Evolutionary conservation across 2,329 filamentous ascomycete genomes (phyloP).

Genomic region (Rutstroemia sp.): DNA sequence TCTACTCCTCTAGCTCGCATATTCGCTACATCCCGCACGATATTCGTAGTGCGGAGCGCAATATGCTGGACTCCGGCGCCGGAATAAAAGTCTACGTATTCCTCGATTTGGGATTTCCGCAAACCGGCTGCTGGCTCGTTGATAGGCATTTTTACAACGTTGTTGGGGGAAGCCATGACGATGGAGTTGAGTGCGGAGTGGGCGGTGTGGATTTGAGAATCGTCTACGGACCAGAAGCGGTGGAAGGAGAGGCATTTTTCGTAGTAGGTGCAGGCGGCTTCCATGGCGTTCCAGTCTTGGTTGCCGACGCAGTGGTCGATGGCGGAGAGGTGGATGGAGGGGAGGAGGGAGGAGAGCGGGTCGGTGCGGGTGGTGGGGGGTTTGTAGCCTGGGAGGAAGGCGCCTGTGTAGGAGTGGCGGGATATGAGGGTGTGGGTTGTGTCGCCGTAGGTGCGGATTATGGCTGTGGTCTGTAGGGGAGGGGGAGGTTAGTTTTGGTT

Average conservation of each 20-base stretch:
- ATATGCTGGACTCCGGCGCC: constrained; percentile 92
- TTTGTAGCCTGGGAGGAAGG: constrained; percentile 79
- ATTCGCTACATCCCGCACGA: constrained; percentile 68
- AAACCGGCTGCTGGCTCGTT: constrained; percentile 90
- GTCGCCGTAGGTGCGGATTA: constrained; percentile 88
- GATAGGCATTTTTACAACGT: constrained; percentile 94
- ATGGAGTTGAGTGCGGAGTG: constrained; percentile 83
- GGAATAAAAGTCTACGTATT: constrained; percentile 84
- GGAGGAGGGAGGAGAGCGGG: constrained; percentile 39
- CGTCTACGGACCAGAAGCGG: constrained; percentile 95
- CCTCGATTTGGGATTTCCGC: constrained; percentile 90
- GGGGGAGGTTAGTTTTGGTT: not conserved
- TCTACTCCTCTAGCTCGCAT: constrained; percentile 83
- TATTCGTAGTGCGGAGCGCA: constrained; percentile 74
- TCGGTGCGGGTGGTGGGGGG: constrained; percentile 35
- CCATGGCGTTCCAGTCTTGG: constrained; percentile 90
- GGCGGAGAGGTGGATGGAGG: constrained; percentile 57
- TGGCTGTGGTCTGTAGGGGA: constrained; percentile 48
- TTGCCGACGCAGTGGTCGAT: constrained; percentile 98
- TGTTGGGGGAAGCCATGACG: constrained; percentile 82
- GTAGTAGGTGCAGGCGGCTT: constrained; percentile 60
- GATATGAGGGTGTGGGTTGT: constrained; percentile 90
- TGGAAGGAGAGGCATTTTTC: constrained; percentile 87
- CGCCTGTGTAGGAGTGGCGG: constrained; percentile 59
- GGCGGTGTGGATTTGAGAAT: constrained; percentile 86